Conservation (phyloP, 1,284 basidiomycete species). For the Boletus sp. region DNA sequence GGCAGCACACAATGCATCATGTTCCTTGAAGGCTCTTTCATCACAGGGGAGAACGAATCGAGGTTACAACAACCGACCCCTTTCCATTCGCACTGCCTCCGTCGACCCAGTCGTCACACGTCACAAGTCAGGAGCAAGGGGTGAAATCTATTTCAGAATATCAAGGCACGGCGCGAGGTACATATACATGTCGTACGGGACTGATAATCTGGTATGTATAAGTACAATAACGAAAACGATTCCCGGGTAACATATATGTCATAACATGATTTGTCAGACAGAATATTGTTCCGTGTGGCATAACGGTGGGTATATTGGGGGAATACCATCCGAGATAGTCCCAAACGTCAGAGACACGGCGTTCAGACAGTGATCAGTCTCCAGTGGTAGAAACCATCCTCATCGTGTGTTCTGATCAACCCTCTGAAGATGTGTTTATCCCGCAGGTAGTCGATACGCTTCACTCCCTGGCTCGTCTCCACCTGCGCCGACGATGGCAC, state of each 20-base stretch:
- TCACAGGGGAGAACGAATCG: too few species aligned
- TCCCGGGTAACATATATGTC: not conserved
- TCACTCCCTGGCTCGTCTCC: conserved; percentile 53
- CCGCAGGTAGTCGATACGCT: conserved; percentile 56
- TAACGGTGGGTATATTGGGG: not conserved
- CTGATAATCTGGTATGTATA: not conserved
- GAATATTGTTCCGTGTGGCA: not conserved
- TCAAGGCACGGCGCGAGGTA: not conserved
- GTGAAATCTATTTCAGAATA: not conserved
- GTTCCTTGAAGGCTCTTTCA: not conserved
- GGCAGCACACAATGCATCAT: not conserved
- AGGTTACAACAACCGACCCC: not conserved
- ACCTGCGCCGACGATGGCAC: conserved; percentile 40
- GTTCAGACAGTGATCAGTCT: conserved; percentile 34
- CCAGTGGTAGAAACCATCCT: conserved; percentile 41
- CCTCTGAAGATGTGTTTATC: conserved; percentile 56
- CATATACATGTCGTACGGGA: not conserved
- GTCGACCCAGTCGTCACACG: not conserved
- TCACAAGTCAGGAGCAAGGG: not conserved
- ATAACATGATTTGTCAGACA: not conserved
- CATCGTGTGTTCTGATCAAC: conserved; percentile 40
- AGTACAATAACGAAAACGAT: not conserved
- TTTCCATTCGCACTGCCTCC: not conserved
- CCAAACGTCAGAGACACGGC: not conserved
- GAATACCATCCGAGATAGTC: not conserved